phyloP scores from a whole-genome alignment of 2,329 filamentous ascomycete species.

The Talaromyces albobiverticillius region DNA sequence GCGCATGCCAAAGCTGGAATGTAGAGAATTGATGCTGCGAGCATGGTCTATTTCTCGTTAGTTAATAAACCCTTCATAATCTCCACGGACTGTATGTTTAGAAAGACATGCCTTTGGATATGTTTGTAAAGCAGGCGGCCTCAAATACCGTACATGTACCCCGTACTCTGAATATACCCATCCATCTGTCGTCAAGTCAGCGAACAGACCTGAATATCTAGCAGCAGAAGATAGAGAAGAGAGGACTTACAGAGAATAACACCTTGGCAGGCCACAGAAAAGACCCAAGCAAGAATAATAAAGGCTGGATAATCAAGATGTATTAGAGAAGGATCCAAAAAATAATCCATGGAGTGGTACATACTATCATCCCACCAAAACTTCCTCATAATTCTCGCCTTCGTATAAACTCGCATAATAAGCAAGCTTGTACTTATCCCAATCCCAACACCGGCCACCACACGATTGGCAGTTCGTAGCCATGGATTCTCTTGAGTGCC shows the following conservation, averaged over 20 bases:
- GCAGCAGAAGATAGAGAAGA: not conserved
- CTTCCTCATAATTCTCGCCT: constrained; percentile 14
- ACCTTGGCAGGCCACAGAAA: not conserved
- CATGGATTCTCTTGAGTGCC: not conserved
- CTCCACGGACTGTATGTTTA: no score
- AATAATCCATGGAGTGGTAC: not conserved
- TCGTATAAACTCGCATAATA: constrained; percentile 16
- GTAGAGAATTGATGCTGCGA: constrained; percentile 17
- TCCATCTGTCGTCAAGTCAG: not conserved
- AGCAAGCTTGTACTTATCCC: constrained; percentile 2
- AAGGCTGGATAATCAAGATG: not conserved
- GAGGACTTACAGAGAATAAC: constrained; percentile 6
- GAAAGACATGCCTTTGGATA: constrained; percentile 1
- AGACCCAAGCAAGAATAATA: constrained; percentile 13
- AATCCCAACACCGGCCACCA: not conserved
- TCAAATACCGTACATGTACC: not conserved
- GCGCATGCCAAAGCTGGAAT: constrained; percentile 20
- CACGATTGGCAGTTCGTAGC: not conserved
- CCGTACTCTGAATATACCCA: not conserved
- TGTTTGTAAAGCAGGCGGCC: not conserved
- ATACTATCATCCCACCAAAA: constrained; percentile 21
- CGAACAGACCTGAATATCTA: not conserved
- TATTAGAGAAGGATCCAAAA: not conserved
- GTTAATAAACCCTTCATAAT: no score
- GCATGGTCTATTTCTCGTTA: not conserved